phyloP scores from a whole-genome alignment of 116 monocot genomes.

The Cymodocea nodosa region DNA sequence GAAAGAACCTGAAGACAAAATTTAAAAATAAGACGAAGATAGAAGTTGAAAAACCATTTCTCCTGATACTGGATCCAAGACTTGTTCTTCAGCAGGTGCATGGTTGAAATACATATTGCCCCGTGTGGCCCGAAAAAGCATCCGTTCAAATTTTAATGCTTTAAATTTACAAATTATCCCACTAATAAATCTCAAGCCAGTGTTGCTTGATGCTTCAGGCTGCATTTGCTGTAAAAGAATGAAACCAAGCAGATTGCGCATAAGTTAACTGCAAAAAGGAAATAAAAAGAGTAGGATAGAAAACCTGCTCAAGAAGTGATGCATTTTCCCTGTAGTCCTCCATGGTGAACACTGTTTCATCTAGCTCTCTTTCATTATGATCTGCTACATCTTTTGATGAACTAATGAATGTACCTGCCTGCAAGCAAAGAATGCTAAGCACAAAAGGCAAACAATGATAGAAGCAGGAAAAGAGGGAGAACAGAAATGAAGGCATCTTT shows the following conservation, averaged over 20 bases:
- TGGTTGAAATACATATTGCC: constrained; percentile 99
- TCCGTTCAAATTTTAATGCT: constrained; percentile 74
- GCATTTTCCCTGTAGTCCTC: constrained; percentile 33
- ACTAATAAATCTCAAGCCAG: constrained; percentile 92
- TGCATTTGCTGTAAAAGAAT: constrained; percentile 33
- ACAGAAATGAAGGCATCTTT: no score
- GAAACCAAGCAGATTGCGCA: constrained; percentile 10
- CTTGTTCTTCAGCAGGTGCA: constrained; percentile 78
- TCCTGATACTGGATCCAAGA: constrained; percentile 69
- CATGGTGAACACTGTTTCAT: constrained; percentile 59
- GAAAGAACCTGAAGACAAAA: neutral
- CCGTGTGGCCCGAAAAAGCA: constrained; percentile 97
- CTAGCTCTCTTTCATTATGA: constrained; percentile 69
- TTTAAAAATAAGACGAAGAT: neutral
- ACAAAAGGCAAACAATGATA: neutral
- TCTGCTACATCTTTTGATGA: constrained; percentile 54
- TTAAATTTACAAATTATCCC: constrained; percentile 90
- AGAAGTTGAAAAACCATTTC: constrained; percentile 53
- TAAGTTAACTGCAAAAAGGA: constrained; percentile 1
- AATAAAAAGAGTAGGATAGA: neutral
- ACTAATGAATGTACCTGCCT: constrained; percentile 95
- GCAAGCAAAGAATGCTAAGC: constrained; percentile 28
- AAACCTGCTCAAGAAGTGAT: constrained; percentile 89
- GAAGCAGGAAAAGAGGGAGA: no score
- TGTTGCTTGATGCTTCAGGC: constrained; percentile 39